Evolutionary conservation across 2,329 filamentous ascomycete species (phyloP).

Genomic region (Scorias spongiosa): DNA sequence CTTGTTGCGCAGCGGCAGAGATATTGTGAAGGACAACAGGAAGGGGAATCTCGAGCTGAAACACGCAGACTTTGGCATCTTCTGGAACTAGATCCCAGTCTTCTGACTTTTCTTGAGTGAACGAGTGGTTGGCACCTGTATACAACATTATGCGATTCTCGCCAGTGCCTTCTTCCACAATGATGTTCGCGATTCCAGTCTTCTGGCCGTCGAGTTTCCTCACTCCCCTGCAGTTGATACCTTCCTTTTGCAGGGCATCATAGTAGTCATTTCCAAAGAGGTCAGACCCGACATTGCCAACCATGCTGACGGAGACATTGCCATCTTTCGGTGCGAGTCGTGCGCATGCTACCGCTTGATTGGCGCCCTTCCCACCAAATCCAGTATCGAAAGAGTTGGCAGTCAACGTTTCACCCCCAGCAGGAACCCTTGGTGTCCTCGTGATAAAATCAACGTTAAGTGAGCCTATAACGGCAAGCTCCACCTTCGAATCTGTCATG

Average conservation of each 20-base stretch:
- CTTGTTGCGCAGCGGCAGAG: slow-evolving; percentile 11
- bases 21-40: slow-evolving; percentile 24
- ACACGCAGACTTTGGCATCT: slow-evolving; percentile 27
- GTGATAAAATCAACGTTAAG: slow-evolving; percentile 91
- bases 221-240: slow-evolving; percentile 27
- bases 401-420: slow-evolving; percentile 75
- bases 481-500: background rate
- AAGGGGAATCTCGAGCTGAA: slow-evolving; percentile 33
- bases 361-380: slow-evolving; percentile 85
- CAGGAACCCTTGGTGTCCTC: slow-evolving; percentile 67
- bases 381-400: slow-evolving; percentile 63
- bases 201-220: slow-evolving; percentile 26
- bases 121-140: slow-evolving; percentile 31
- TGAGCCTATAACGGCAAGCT: slow-evolving; percentile 69
- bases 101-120: slow-evolving; percentile 16
- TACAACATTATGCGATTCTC: slow-evolving; percentile 35
- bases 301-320: slow-evolving; percentile 28
- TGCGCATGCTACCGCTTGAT: slow-evolving; percentile 57
- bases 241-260: slow-evolving; percentile 28
- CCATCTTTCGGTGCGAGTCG: slow-evolving; percentile 18
- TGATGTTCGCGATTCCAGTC: slow-evolving; percentile 34
- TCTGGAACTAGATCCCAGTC: slow-evolving; percentile 22
- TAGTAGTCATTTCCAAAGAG: slow-evolving; percentile 25
- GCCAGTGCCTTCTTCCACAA: slow-evolving; percentile 32
- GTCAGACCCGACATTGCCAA: slow-evolving; percentile 35